Percentiles rank a stretch among this genome's conserved stretches.
These are phyloP conservation scores for Sphenostylis stenocarpa DNA, from an alignment of 306 rosid species.

Conservation along the genomic window DNA sequence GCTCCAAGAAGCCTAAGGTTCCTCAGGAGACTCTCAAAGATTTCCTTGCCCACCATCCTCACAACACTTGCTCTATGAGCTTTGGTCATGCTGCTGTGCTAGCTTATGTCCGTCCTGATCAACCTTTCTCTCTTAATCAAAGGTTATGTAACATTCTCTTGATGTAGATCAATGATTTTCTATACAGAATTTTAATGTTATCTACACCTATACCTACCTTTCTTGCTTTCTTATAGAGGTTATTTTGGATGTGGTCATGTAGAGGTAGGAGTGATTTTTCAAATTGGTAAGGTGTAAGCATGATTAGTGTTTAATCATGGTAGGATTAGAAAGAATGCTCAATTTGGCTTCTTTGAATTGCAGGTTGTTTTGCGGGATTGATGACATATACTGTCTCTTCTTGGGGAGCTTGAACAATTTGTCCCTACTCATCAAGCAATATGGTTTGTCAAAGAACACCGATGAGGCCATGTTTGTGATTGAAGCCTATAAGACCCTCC, in stretches of 20 bases:
- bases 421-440: constrained; percentile 59
- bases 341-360: background rate
- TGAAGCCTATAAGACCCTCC: constrained; percentile 86
- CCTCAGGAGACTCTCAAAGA: constrained; percentile 78
- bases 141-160: constrained; percentile 46
- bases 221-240: background rate
- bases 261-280: background rate
- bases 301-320: background rate
- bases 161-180: background rate
- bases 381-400: constrained; percentile 85
- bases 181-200: background rate
- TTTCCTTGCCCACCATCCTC: constrained; percentile 72
- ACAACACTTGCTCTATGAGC: constrained; percentile 62
- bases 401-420: constrained; percentile 85
- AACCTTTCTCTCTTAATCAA: constrained; percentile 48
- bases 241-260: background rate
- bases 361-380: constrained; percentile 88
- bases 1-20: constrained; percentile 74
- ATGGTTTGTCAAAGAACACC: constrained; percentile 67
- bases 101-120: constrained; percentile 69
- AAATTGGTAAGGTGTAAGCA: background rate
- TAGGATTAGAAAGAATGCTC: background rate
- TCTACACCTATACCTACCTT: background rate
- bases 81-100: constrained; percentile 80
- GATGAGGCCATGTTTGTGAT: constrained; percentile 89